Conservation (phyloP, 768 basidiomycete genomes). For the Pleurotus sapidus region DNA sequence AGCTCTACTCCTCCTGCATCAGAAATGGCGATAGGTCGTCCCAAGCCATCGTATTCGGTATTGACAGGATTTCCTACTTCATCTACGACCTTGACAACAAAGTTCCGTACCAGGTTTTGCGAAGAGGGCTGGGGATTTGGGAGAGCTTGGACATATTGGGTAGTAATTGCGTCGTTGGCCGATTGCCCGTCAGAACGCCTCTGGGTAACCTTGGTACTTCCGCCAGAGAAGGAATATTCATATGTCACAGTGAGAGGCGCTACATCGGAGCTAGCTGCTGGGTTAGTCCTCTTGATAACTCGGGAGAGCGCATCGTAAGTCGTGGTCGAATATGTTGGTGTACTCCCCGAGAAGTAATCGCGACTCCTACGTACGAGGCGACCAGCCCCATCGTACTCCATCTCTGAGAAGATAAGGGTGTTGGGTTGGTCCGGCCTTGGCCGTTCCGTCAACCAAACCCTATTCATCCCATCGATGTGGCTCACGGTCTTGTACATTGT, state of each 20-base stretch:
- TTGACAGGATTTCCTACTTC: neutral
- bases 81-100: neutral
- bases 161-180: neutral
- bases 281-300: neutral
- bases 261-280: neutral
- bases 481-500: neutral
- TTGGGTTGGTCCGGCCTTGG: neutral
- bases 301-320: neutral
- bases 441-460: neutral
- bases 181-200: neutral
- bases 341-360: slow-evolving; percentile 2
- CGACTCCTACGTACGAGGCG: neutral
- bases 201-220: slow-evolving; percentile 1
- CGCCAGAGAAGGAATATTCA: neutral
- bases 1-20: slow-evolving; percentile 2
- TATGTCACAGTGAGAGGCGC: neutral
- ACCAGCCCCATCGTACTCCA: slow-evolving; percentile 2
- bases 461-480: slow-evolving; percentile 1
- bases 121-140: slow-evolving; percentile 1
- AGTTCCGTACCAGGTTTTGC: neutral
- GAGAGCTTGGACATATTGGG: neutral
- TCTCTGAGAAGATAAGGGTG: neutral
- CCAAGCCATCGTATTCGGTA: neutral
- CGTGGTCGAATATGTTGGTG: neutral
- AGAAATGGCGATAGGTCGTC: neutral